A percentile compares a stretch with the other conserved stretches of the same genome.
Evolutionary conservation across 257 asterid genomes (phyloP).

Genomic region (Eustoma russellianum): DNA sequence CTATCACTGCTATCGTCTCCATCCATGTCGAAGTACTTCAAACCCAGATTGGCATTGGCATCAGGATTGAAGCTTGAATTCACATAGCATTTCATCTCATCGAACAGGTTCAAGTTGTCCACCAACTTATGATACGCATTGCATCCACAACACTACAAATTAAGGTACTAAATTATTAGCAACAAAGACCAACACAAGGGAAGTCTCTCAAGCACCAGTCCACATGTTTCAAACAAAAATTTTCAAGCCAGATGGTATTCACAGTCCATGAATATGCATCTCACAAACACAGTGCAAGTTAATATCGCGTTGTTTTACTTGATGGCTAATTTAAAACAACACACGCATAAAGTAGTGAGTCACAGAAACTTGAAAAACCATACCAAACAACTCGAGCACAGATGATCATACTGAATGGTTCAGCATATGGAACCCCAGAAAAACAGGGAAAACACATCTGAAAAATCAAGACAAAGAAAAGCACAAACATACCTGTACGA

Average conservation of each 20-base stretch:
- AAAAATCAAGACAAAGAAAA: neutral
- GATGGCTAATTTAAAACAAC: too few species aligned
- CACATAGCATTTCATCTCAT: slow-evolving; percentile 92
- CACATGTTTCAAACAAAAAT: too few species aligned
- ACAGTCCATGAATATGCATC: too few species aligned
- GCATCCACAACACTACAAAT: slow-evolving; percentile 88
- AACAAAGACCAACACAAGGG: neutral
- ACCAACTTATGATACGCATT: slow-evolving; percentile 89
- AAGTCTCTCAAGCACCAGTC: too few species aligned
- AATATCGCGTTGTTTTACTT: too few species aligned
- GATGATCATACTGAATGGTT: neutral
- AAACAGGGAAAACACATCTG: neutral
- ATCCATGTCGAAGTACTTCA: slow-evolving; percentile 53
- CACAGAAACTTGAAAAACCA: too few species aligned
- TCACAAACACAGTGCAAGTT: too few species aligned
- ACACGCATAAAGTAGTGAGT: too few species aligned
- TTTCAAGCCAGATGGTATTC: too few species aligned
- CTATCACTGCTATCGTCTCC: slow-evolving; percentile 33
- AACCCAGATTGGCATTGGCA: slow-evolving; percentile 28
- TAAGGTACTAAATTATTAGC: neutral
- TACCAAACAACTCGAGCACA: too few species aligned
- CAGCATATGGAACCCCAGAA: neutral
- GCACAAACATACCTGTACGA: slow-evolving; percentile 61
- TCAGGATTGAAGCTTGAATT: slow-evolving; percentile 70
- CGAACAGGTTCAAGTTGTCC: slow-evolving; percentile 83